Conservation (phyloP, 2,329 filamentous ascomycete genomes). For the Sarocladium kiliense region DNA sequence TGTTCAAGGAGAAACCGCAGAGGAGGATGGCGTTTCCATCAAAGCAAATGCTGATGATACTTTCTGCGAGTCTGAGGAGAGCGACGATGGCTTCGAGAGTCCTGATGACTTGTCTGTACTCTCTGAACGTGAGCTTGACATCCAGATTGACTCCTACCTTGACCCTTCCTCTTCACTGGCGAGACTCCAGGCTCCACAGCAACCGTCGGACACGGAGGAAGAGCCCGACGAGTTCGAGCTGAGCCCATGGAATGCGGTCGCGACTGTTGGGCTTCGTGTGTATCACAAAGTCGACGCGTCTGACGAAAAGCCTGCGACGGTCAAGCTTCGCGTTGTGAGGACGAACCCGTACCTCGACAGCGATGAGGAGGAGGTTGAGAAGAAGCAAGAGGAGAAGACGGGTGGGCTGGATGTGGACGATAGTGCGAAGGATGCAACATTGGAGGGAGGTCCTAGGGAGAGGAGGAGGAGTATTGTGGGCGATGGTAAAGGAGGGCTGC, state of each 20-base stretch:
- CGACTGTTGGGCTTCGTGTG: conserved; percentile 55
- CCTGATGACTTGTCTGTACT: conserved; percentile 32
- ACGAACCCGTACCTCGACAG: conserved; percentile 28
- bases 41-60: not conserved
- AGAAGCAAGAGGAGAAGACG: conserved; percentile 21
- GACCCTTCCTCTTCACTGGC: conserved; percentile 9
- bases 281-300: conserved; percentile 43
- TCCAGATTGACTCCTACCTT: conserved; percentile 18
- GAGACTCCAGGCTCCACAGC: not conserved
- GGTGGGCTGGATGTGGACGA: conserved; percentile 39
- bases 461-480: conserved; percentile 31
- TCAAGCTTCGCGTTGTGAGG: conserved; percentile 34
- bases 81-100: conserved; percentile 21
- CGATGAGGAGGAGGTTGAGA: conserved; percentile 17
- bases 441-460: conserved; percentile 26
- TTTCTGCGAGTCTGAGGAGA: conserved; percentile 17
- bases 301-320: conserved; percentile 25
- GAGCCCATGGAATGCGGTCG: conserved; percentile 61
- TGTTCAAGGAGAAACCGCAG: not conserved
- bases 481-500: conserved; percentile 10
- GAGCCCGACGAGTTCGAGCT: conserved; percentile 49
- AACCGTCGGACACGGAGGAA: conserved; percentile 20
- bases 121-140: conserved; percentile 34
- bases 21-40: not conserved
- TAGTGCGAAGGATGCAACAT: conserved; percentile 38